These are phyloP conservation scores for Solanum aculeatissimum DNA, from an alignment of 305 asterid genomes.

Conservation along the genomic window DNA sequence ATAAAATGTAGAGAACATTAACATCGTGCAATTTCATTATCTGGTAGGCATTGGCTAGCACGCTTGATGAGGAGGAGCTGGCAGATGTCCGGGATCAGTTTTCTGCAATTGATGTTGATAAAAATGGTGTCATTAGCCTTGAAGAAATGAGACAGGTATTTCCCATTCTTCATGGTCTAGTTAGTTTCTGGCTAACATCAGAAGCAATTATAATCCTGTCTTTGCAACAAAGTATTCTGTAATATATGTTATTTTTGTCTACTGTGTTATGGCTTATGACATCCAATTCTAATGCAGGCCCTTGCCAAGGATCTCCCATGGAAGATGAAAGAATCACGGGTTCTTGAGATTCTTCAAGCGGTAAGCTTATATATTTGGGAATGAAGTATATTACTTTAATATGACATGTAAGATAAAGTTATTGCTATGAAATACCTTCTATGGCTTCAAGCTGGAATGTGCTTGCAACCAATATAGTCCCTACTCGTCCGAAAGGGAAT, in stretches of 20 bases:
- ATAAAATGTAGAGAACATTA: background rate
- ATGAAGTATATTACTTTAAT: background rate
- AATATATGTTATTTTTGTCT: background rate
- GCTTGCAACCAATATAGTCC: background rate
- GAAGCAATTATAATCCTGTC: background rate
- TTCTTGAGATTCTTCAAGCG: constrained; percentile 92
- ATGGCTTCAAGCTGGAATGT: background rate
- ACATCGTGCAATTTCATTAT: background rate
- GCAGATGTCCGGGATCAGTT: constrained; percentile 87
- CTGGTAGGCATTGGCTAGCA: constrained; percentile 84
- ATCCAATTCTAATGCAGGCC: constrained; percentile 34
- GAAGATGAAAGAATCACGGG: constrained; percentile 92
- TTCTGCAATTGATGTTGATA: constrained; percentile 90
- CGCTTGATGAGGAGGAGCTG: constrained; percentile 84
- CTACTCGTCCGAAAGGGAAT: background rate
- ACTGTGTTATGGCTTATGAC: background rate
- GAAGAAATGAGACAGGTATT: constrained; percentile 97
- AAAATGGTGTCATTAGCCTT: constrained; percentile 88
- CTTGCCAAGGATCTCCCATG: constrained; percentile 96
- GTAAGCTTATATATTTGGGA: constrained; percentile 24
- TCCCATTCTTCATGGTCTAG: background rate
- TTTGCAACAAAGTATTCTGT: background rate
- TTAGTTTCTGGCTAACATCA: background rate
- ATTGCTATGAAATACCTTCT: background rate
- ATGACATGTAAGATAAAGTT: background rate